Conservation (phyloP, 1,139 yeast genomes). For the Scheffersomyces stambukii region DNA sequence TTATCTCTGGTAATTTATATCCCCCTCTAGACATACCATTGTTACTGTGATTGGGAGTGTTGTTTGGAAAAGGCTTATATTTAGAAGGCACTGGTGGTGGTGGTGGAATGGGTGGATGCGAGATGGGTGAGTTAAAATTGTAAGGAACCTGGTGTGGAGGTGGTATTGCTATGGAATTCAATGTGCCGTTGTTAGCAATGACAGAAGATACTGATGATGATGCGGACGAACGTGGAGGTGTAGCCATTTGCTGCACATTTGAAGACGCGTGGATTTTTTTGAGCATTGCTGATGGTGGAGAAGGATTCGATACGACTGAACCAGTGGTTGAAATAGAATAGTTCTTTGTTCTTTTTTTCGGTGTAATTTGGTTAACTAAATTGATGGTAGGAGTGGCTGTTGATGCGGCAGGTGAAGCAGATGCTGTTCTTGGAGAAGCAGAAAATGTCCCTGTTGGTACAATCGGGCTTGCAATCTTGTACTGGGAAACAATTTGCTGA, state of each 20-base stretch:
- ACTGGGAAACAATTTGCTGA: conserved; percentile 17
- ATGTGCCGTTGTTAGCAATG: too few relatives aligned
- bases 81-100: too few relatives aligned
- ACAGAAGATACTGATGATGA: conserved; percentile 3
- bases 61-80: too few relatives aligned
- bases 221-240: conserved; percentile 2
- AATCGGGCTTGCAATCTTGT: conserved; percentile 10
- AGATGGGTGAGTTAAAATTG: not conserved
- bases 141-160: conserved; percentile 4
- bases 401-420: conserved; percentile 4
- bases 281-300: conserved; percentile 2
- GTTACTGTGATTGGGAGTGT: too few relatives aligned
- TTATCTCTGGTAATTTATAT: too few relatives aligned
- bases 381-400: conserved; percentile 3
- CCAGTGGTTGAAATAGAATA: conserved; percentile 1
- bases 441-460: conserved; percentile 7
- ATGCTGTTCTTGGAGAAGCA: conserved; percentile 5
- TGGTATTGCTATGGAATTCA: conserved; percentile 6
- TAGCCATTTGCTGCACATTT: conserved; percentile 1
- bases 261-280: conserved; percentile 5
- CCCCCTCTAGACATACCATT: too few relatives aligned
- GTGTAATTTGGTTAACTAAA: conserved; percentile 3
- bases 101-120: too few relatives aligned
- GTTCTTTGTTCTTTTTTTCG: conserved; percentile 6
- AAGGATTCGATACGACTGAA: not conserved